Evolutionary conservation across 257 asterid species (phyloP), one percentile per base, ranked within the genome.

Genomic region (Nemophila menziesii): DNA sequence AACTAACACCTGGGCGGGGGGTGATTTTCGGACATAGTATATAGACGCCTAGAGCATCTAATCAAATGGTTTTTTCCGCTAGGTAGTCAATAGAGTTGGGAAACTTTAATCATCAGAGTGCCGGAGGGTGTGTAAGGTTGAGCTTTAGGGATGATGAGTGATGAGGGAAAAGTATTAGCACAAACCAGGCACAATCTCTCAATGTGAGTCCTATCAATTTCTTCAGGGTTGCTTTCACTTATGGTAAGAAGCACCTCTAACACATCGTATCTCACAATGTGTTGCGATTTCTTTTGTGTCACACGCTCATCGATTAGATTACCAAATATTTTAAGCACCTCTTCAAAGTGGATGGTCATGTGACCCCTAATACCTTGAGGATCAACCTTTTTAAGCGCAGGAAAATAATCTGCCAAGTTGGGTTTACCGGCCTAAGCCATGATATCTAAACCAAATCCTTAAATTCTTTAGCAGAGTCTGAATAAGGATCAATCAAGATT

Each of bases 361-460:
- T 4, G 18, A 0, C 27, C 21, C 5, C 7, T 17, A 13, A 56
- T 47, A 5, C 62, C 43, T 21, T 56, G 49, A 4, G 18, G 49
- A 40, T 47, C 62, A 4, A 56, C 1, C 22, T 6, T 1, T 5
- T 14, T 8, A 1, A 56, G 55, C 16, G 40, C 2, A 0, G 43
- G 55, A 47, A 56, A 47, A 16, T 3, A 56, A 11, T 47, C 62
- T 9, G 36, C 29, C 5, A 39, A 9, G 39, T 56, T 56, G 4
- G 54, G 29, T 0, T 24, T 14, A 5, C 62, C 62, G 8, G 20
- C 0, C n/a, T n/a, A 16, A 13, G 9, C 44, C 54, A 46, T n/a
- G 9, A 24, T 10, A 4, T 38, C 11, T n/a, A 5, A 11, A 23
- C 19, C 23, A 23, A 22, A 18, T 46, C n/a, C n/a, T n/a, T n/a